phyloP scores from a whole-genome alignment of 768 basidiomycete species.

The Tephrocybe sp. region DNA sequence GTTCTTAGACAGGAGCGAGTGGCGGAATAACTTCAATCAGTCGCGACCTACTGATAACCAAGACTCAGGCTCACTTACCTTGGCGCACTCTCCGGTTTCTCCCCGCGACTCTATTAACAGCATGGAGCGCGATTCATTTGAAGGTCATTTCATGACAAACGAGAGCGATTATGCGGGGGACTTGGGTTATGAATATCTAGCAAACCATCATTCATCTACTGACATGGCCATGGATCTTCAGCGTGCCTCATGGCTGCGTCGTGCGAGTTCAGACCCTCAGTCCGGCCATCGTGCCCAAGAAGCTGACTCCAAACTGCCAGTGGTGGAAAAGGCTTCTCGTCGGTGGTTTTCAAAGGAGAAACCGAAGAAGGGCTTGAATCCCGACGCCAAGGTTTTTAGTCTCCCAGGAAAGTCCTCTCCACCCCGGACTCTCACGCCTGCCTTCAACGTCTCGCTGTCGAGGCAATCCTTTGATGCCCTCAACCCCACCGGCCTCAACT shows the following conservation, averaged over 20 bases:
- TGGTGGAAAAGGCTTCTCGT: constrained; percentile 30
- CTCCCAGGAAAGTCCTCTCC: constrained; percentile 33
- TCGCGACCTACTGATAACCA: constrained; percentile 12
- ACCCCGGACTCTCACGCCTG: constrained; percentile 16
- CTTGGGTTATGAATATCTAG: constrained; percentile 20
- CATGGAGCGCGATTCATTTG: constrained; percentile 45
- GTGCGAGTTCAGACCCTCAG: constrained; percentile 33
- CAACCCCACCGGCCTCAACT: constrained; percentile 56
- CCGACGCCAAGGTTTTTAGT: constrained; percentile 83
- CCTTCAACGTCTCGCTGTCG: constrained; percentile 12
- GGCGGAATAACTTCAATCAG: constrained; percentile 30
- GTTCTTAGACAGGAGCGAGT: constrained; percentile 45
- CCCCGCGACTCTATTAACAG: constrained; percentile 18
- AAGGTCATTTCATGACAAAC: constrained; percentile 34
- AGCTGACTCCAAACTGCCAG: constrained; percentile 11
- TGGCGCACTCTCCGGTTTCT: constrained; percentile 29
- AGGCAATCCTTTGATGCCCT: constrained; percentile 45
- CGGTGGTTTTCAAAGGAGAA: constrained; percentile 51
- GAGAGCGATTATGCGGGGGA: constrained; percentile 16
- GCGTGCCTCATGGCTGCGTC: constrained; percentile 26
- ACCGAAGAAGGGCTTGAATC: constrained; percentile 72
- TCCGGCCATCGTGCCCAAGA: constrained; percentile 10
- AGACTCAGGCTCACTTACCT: constrained; percentile 15
- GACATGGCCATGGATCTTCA: constrained; percentile 28
- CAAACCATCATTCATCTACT: constrained; percentile 7